Conservation (phyloP, 192 early-diverging fungal species). For the Rhizoclosmatium sp. region DNA sequence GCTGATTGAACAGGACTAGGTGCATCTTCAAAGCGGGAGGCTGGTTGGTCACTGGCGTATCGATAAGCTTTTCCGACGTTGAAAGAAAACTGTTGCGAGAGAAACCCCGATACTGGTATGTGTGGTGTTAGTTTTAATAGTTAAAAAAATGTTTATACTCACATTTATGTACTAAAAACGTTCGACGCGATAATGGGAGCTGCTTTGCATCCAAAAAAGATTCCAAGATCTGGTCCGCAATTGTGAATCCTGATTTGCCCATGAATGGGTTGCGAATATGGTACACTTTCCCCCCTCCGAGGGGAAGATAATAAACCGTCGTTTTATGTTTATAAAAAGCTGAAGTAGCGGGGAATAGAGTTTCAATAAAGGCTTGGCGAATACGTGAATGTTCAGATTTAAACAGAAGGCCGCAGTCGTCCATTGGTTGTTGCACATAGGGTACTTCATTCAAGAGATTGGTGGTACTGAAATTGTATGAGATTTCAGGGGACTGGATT, state of each 20-base stretch:
- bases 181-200: conserved; percentile 11
- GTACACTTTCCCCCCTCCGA: conserved; percentile 11
- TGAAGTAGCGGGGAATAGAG: background rate
- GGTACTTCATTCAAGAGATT: too few species aligned
- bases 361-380: background rate
- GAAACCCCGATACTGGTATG: conserved; percentile 20
- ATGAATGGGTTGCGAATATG: conserved; percentile 10
- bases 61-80: conserved; percentile 32
- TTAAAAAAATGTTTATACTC: background rate
- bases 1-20: conserved; percentile 15
- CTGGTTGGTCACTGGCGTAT: background rate
- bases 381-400: background rate
- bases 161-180: conserved; percentile 22
- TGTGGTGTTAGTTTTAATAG: background rate
- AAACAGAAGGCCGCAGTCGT: background rate
- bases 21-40: conserved; percentile 1
- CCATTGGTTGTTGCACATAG: background rate
- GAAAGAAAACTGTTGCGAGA: conserved; percentile 38
- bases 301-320: conserved; percentile 1
- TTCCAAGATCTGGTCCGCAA: conserved; percentile 22
- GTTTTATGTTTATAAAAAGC: background rate
- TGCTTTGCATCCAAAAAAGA: background rate
- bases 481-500: background rate
- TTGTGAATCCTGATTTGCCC: background rate
- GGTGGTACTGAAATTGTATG: background rate